Conservation (phyloP, 2,329 filamentous ascomycete species). For the Colletotrichum cuscutae region DNA sequence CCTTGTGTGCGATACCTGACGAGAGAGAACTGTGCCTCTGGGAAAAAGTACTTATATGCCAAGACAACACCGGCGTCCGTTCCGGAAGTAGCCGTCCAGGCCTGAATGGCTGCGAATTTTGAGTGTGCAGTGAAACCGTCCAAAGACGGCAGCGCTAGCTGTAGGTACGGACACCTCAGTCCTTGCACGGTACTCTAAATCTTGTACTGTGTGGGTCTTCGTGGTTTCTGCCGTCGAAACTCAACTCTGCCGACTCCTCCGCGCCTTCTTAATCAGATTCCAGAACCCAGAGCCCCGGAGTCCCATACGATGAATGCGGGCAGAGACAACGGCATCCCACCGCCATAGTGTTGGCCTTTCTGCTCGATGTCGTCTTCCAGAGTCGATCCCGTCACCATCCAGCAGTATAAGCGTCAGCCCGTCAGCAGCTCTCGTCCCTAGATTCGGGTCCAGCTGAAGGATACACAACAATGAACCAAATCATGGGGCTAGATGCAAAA, state of each 20-base stretch:
- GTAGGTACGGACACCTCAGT: not conserved
- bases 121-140: constrained; percentile 22
- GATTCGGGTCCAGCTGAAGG: not conserved
- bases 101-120: not conserved
- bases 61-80: not conserved
- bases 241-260: constrained; percentile 1
- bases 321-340: not conserved
- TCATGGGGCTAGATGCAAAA: not conserved
- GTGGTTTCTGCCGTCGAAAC: not conserved
- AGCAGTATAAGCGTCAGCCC: constrained; percentile 2
- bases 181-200: too few relatives aligned
- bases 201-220: not conserved
- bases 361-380: not conserved
- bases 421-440: not conserved
- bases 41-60: not conserved
- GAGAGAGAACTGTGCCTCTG: not conserved
- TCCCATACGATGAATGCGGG: constrained; percentile 18
- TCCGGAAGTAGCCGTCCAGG: not conserved
- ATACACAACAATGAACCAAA: not conserved
- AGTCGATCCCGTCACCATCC: constrained; percentile 5
- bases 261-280: constrained; percentile 10
- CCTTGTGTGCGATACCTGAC: not conserved
- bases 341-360: not conserved
- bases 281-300: constrained; percentile 2
- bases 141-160: constrained; percentile 13